These are phyloP conservation scores for Mucor indicus DNA, from an alignment of 371 early-diverging fungal genomes.

Conservation along the genomic window DNA sequence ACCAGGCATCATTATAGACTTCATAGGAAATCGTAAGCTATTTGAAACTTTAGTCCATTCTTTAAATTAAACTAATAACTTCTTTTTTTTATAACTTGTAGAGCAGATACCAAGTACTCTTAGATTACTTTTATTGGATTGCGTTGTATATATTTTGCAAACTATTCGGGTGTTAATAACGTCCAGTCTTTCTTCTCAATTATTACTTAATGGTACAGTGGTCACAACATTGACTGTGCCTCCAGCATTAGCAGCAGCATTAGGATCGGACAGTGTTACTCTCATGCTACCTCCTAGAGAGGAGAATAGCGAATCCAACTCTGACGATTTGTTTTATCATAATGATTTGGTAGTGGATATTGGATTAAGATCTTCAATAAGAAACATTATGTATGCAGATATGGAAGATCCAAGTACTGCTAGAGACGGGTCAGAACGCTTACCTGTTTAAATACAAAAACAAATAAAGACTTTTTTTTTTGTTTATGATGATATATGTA, in stretches of 20 bases:
- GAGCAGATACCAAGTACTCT: constrained; percentile 29
- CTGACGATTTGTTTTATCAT: constrained; percentile 30
- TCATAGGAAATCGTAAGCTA: constrained; percentile 41
- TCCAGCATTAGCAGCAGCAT: constrained; percentile 22
- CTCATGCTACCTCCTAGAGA: constrained; percentile 28
- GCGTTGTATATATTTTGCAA: constrained; percentile 32
- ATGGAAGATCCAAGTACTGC: constrained; percentile 18
- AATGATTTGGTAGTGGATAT: constrained; percentile 40
- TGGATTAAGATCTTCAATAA: constrained; percentile 24
- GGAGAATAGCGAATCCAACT: constrained; percentile 7
- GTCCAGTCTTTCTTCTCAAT: constrained; percentile 36
- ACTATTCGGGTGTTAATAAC: constrained; percentile 34
- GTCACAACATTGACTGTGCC: constrained; percentile 24
- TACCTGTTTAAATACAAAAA: constrained; percentile 27
- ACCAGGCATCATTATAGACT: constrained; percentile 46
- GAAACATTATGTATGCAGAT: constrained; percentile 30
- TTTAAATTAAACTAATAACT: too few relatives aligned
- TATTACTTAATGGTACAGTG: constrained; percentile 22
- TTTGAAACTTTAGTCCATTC: too few relatives aligned
- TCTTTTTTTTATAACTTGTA: background rate
- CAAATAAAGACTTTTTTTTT: background rate
- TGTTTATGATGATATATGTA: background rate
- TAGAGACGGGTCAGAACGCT: constrained; percentile 30
- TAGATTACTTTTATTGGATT: constrained; percentile 29
- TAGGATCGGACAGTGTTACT: constrained; percentile 32